These are phyloP conservation scores for Hyaloscypha hepaticicola DNA, from an alignment of 495 filamentous ascomycete species.

Conservation along the genomic window DNA sequence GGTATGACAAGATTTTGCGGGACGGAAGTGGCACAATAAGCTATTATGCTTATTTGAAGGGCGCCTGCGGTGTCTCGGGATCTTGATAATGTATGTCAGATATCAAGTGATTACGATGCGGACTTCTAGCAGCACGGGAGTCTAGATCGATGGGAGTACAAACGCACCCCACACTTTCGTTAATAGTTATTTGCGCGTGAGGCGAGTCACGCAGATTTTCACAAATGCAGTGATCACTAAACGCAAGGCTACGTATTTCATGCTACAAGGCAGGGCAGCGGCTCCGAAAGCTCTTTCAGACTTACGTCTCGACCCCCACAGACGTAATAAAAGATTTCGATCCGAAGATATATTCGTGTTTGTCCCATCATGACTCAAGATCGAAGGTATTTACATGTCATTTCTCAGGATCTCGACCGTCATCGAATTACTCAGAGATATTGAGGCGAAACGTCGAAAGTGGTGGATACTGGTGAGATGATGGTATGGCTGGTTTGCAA, in stretches of 20 bases:
- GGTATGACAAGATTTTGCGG: neutral
- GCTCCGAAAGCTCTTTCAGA: neutral
- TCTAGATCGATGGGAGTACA: neutral
- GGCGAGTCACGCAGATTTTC: neutral
- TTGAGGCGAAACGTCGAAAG: too few relatives aligned
- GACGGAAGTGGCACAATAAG: neutral
- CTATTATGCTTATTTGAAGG: neutral
- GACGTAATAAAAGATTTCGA: neutral
- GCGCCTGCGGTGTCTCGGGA: neutral
- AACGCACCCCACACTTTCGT: neutral
- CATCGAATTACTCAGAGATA: too few relatives aligned
- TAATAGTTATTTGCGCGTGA: too few relatives aligned
- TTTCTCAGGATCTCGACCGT: neutral
- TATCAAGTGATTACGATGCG: neutral
- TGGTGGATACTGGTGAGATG: too few relatives aligned
- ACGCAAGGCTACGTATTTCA: neutral
- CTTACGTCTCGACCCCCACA: neutral
- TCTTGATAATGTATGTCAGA: neutral
- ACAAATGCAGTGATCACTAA: neutral
- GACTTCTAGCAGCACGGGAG: neutral
- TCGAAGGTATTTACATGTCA: neutral
- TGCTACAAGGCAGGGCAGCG: neutral
- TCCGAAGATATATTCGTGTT: neutral
- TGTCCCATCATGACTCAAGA: neutral
- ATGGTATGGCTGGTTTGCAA: neutral